A percentile compares a stretch with the other conserved stretches of the same genome.
Conservation (phyloP, 495 filamentous ascomycete species). For the Penicillium ucsense region DNA sequence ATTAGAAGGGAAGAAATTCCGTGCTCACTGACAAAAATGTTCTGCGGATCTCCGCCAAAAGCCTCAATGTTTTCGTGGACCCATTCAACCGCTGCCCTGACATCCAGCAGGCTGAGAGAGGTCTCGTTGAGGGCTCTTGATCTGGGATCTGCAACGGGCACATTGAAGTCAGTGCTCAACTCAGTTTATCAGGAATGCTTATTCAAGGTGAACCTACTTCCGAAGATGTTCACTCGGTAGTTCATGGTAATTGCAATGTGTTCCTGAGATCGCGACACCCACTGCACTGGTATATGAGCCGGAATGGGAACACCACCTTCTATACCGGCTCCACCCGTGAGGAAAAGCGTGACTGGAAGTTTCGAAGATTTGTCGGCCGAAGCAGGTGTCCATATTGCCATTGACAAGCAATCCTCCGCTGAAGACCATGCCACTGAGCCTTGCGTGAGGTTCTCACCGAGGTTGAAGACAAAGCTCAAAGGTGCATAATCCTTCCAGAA, state of each 20-base stretch:
- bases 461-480: constrained; percentile 3
- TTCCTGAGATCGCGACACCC: constrained; percentile 36
- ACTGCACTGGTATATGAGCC: constrained; percentile 33
- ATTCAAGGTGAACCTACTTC: constrained; percentile 1
- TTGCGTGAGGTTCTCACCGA: constrained; percentile 4
- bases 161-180: not conserved
- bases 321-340: constrained; percentile 7
- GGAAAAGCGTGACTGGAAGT: constrained; percentile 10
- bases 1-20: no score
- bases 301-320: constrained; percentile 32
- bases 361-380: constrained; percentile 1
- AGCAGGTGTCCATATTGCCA: constrained; percentile 13
- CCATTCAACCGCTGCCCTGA: constrained; percentile 50
- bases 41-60: constrained; percentile 50
- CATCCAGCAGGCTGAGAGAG: constrained; percentile 47
- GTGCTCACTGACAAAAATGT: constrained; percentile 15
- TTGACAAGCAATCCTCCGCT: constrained; percentile 11
- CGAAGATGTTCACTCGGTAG: constrained; percentile 15
- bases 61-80: constrained; percentile 39
- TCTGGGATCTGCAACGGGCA: constrained; percentile 5
- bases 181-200: not conserved
- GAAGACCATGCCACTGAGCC: constrained; percentile 9
- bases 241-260: constrained; percentile 49
- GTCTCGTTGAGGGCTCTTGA: constrained; percentile 15
- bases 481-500: constrained; percentile 11